Conservation (phyloP, 352 stramenopile species). For the Pelagophyceae sp. region DNA sequence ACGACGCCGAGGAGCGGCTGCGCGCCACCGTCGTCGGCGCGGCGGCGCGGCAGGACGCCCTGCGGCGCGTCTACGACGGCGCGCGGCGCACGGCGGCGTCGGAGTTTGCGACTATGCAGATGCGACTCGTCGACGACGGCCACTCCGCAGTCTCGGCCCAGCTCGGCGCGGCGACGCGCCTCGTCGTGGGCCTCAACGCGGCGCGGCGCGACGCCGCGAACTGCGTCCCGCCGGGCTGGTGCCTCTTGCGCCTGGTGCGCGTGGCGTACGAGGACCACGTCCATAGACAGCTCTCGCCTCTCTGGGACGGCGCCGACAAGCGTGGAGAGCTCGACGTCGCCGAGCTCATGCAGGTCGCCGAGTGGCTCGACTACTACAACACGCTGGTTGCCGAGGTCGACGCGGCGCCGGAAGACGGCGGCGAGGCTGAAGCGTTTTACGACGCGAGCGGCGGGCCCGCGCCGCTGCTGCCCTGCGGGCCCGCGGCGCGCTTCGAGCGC, state of each 20-base stretch:
- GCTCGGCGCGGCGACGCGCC: background rate
- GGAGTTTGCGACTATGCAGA: background rate
- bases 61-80: background rate
- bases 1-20: background rate
- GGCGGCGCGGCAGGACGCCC: background rate
- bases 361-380: constrained; percentile 20
- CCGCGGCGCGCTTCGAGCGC: background rate
- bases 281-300: background rate
- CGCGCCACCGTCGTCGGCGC: background rate
- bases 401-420: background rate
- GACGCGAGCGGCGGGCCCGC: background rate
- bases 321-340: constrained; percentile 1
- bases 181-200: background rate
- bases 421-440: background rate
- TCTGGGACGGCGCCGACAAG: background rate
- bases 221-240: background rate
- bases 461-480: background rate
- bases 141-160: background rate
- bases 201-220: background rate
- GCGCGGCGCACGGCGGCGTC: background rate
- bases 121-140: constrained; percentile 3
- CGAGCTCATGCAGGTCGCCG: constrained; percentile 8
- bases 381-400: background rate
- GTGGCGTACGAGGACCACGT: background rate
- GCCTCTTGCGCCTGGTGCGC: background rate